Percentiles rank a stretch among this genome's conserved stretches.
phyloP scores from a whole-genome alignment of 305 asterid genomes.

The Coffea humblotiana region DNA sequence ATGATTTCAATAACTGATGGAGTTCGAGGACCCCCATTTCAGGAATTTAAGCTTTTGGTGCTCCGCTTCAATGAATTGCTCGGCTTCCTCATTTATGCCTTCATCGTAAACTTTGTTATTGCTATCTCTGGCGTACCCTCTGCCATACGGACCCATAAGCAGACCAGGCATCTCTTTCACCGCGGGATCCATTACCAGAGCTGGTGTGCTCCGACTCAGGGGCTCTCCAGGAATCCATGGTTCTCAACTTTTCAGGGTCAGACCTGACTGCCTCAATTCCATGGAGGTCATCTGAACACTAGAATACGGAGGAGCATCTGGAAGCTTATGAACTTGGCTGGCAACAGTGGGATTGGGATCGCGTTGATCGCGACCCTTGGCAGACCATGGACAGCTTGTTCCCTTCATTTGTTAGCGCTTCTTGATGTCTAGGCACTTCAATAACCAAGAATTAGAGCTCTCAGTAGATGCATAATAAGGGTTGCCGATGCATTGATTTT shows the following conservation, averaged over 20 bases:
- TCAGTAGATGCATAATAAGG: neutral
- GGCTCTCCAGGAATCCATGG: neutral
- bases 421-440: neutral
- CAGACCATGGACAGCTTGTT: neutral
- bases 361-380: neutral
- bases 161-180: neutral
- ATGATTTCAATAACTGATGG: neutral
- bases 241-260: constrained; percentile 1
- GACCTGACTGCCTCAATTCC: constrained; percentile 8
- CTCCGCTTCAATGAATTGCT: constrained; percentile 23
- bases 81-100: constrained; percentile 22
- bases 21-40: constrained; percentile 6
- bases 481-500: constrained; percentile 2
- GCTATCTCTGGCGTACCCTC: neutral
- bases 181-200: neutral
- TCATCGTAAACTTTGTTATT: constrained; percentile 1
- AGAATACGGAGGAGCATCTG: constrained; percentile 12
- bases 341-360: neutral
- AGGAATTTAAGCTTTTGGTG: constrained; percentile 5
- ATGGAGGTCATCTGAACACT: neutral
- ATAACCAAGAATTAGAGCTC: neutral
- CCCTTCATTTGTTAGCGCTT: constrained; percentile 9
- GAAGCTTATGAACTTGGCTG: constrained; percentile 9
- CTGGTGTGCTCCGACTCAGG: neutral
- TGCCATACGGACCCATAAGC: neutral